Evolutionary conservation across 495 filamentous ascomycete species (phyloP).

Genomic region (Cercophora newfieldiana): DNA sequence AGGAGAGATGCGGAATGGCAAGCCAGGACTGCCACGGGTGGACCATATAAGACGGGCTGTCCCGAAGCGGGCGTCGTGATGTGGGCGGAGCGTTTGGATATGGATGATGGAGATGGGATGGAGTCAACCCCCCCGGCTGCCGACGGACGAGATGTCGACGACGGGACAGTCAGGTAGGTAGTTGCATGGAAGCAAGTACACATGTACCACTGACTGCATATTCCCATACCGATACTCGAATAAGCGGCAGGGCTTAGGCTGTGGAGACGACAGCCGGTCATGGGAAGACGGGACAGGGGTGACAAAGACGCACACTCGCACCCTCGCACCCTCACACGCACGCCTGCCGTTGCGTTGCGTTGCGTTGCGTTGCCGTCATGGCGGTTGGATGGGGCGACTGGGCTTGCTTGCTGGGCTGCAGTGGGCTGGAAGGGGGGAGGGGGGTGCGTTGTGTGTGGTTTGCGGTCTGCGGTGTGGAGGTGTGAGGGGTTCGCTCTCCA

Average conservation of each 20-base stretch:
- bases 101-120: too few species aligned
- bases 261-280: constrained; percentile 4
- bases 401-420: neutral
- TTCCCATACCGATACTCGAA: neutral
- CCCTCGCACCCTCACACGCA: too few species aligned
- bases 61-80: constrained; percentile 22
- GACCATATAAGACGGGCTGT: constrained; percentile 34
- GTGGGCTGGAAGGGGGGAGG: constrained; percentile 4
- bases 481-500: neutral
- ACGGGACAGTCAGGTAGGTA: too few species aligned
- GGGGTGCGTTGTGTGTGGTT: neutral
- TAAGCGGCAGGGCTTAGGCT: constrained; percentile 9
- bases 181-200: constrained; percentile 5
- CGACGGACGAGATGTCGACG: neutral
- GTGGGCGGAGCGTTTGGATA: neutral
- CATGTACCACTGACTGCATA: neutral
- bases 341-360: too few species aligned
- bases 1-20: constrained; percentile 10
- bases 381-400: neutral
- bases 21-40: constrained; percentile 16
- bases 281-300: neutral
- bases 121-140: neutral
- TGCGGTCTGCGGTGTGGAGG: neutral
- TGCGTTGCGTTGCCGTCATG: neutral
- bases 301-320: neutral